phyloP scores from a whole-genome alignment of 2,329 filamentous ascomycete genomes.

The Fusarium sp. region DNA sequence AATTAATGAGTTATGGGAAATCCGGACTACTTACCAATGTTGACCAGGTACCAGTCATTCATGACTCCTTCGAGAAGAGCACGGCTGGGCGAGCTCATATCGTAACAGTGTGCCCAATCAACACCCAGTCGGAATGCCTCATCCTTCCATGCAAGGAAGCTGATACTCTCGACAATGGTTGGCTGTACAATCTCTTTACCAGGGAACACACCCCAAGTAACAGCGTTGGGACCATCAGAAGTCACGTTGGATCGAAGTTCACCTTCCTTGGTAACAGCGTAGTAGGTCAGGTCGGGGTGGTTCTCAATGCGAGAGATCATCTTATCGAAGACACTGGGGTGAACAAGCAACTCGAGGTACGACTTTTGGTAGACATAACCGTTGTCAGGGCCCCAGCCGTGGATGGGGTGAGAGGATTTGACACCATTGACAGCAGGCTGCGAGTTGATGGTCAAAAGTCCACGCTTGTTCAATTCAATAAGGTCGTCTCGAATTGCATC shows the following conservation, averaged over 20 bases:
- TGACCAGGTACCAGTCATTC: constrained; percentile 92
- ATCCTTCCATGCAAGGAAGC: constrained; percentile 98
- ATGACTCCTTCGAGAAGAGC: constrained; percentile 85
- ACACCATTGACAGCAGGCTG: constrained; percentile 94
- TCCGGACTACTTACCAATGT: constrained; percentile 77
- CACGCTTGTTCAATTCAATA: constrained; percentile 84
- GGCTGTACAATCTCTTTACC: constrained; percentile 99
- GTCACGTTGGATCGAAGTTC: constrained; percentile 86
- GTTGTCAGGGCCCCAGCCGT: constrained; percentile 94
- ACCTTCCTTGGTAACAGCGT: constrained; percentile 88
- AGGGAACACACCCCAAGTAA: constrained; percentile 99
- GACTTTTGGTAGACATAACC: constrained; percentile 99
- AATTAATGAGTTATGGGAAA: constrained; percentile 2
- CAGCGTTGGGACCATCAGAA: constrained; percentile 91
- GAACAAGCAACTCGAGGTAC: constrained; percentile 91
- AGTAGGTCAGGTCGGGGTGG: constrained; percentile 89
- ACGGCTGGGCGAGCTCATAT: constrained; percentile 79
- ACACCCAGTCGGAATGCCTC: constrained; percentile 93
- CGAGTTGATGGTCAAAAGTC: constrained; percentile 95
- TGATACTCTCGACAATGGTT: constrained; percentile 98
- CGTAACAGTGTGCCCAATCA: constrained; percentile 95
- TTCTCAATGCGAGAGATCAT: constrained; percentile 82
- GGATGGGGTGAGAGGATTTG: constrained; percentile 85
- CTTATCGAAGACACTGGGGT: constrained; percentile 81
- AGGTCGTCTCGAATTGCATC: constrained; percentile 81